Percentiles rank a stretch among this genome's conserved stretches.
These are phyloP conservation scores for Helichrysum umbraculigerum DNA, from an alignment of 129 eudicot genomes.

Conservation along the genomic window DNA sequence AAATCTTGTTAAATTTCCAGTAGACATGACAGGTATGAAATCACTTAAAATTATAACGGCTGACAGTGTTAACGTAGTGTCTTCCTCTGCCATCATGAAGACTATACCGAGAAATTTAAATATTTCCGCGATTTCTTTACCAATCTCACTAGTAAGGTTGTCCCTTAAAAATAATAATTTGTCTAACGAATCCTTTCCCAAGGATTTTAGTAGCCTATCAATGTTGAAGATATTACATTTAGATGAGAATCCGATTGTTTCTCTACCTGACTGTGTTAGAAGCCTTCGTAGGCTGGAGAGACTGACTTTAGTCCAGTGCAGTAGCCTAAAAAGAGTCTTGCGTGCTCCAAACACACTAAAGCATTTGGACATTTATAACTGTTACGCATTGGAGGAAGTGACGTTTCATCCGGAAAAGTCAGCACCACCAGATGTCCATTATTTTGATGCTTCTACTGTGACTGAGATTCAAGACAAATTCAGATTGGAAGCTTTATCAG, in stretches of 20 bases:
- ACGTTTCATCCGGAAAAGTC: neutral
- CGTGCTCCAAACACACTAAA: neutral
- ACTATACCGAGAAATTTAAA: neutral
- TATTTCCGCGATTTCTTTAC: neutral
- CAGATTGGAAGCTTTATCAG: neutral
- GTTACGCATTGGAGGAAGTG: neutral
- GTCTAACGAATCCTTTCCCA: slow-evolving; percentile 10
- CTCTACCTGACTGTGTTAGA: slow-evolving; percentile 11
- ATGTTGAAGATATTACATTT: neutral
- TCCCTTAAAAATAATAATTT: slow-evolving; percentile 11
- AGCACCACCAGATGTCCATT: no score
- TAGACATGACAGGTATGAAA: slow-evolving; percentile 2
- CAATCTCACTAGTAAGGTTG: slow-evolving; percentile 12
- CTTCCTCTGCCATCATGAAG: neutral
- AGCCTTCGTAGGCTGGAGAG: neutral
- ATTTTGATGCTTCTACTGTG: neutral
- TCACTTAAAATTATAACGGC: neutral
- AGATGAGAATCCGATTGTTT: neutral
- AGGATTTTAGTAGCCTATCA: slow-evolving; percentile 11
- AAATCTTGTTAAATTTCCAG: neutral
- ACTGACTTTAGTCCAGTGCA: neutral
- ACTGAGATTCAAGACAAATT: neutral
- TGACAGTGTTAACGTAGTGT: neutral
- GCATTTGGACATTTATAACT: neutral
- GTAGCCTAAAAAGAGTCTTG: slow-evolving; percentile 5